Conservation (phyloP, 2,329 filamentous ascomycete genomes). For the Colletotrichum sp. region DNA sequence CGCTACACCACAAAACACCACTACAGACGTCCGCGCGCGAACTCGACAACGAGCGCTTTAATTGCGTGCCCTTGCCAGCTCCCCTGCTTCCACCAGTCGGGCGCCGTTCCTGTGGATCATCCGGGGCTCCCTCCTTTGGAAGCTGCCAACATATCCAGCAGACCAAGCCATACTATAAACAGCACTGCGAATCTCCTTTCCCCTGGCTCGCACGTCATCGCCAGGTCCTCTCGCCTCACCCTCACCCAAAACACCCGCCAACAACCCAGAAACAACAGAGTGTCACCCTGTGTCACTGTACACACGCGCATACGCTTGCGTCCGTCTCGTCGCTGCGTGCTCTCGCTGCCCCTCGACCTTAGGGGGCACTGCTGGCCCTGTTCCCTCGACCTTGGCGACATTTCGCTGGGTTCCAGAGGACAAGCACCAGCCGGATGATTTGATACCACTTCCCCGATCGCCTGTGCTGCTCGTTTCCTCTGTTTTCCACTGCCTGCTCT, state of each 20-base stretch:
- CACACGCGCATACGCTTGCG: not conserved
- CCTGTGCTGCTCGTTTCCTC: not conserved
- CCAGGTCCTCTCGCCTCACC: slow-evolving; percentile 21
- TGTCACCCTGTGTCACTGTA: slow-evolving; percentile 5
- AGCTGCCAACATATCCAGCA: not conserved
- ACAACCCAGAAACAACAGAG: not conserved
- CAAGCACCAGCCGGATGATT: slow-evolving; percentile 10
- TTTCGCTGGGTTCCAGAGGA: not conserved
- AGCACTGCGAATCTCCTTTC: slow-evolving; percentile 8
- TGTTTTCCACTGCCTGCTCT: not conserved
- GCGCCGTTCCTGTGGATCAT: slow-evolving; percentile 14
- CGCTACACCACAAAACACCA: not conserved
- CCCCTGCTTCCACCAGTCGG: slow-evolving; percentile 12
- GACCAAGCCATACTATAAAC: not conserved
- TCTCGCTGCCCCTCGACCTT: not conserved
- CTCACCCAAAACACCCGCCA: slow-evolving; percentile 1
- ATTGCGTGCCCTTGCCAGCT: slow-evolving; percentile 8
- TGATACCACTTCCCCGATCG: not conserved
- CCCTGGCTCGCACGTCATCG: slow-evolving; percentile 22
- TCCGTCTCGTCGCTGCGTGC: not conserved
- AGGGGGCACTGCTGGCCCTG: not conserved
- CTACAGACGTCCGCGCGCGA: not conserved
- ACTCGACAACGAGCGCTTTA: not conserved
- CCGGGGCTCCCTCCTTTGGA: slow-evolving; percentile 9
- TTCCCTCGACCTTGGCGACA: not conserved